Evolutionary conservation across 805 yeast species (phyloP), one percentile per base, ranked within the genome.

Genomic region (Debaryomyces maramus): DNA sequence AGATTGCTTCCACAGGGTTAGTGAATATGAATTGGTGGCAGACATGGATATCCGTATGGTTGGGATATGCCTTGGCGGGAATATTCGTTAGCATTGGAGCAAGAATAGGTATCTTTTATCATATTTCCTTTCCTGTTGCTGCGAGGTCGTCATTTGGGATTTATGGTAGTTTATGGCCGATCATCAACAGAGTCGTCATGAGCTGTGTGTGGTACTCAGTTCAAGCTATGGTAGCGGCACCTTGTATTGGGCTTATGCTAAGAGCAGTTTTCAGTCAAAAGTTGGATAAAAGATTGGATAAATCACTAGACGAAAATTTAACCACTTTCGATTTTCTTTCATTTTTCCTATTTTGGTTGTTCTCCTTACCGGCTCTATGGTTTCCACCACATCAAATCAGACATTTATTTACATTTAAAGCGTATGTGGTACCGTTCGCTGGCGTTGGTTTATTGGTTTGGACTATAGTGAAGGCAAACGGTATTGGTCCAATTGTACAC

Each of bases 151-250:
- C 95, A 1, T 89, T 89, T 65, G 97, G 97, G 44, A 77, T 86
- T 8, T 86, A 81, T 70, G 95, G 95, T 38, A 83, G 89, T 0
- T 67, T 84, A 43, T 89, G 95, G 96, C 96, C 95, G 4, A 81
- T 89, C 33, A 54, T 88, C 37, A 88, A 89, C 64, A 78, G 97
- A 65, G 91, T 87, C 27, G 90, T 85, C 8, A 84, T 89, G 88
- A 85, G 88, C 22, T 75, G 80, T 48, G 80, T 89, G 36, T 89
- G 97, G 97, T 88, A 83, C 55, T 81, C 93, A 20, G 93, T 87
- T 20, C 96, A 88, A 57, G 74, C 85, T 16, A 84, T 88, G 73
- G 75, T 90, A 41, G 93, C 95, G 40, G 95, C 91, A 22, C 78
- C 88, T 46, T 85, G 95, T 66, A 80, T 89, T 11, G 27, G 32